Evolutionary conservation across 2,329 filamentous ascomycete species (phyloP).

Genomic region (Xylariales sp.): DNA sequence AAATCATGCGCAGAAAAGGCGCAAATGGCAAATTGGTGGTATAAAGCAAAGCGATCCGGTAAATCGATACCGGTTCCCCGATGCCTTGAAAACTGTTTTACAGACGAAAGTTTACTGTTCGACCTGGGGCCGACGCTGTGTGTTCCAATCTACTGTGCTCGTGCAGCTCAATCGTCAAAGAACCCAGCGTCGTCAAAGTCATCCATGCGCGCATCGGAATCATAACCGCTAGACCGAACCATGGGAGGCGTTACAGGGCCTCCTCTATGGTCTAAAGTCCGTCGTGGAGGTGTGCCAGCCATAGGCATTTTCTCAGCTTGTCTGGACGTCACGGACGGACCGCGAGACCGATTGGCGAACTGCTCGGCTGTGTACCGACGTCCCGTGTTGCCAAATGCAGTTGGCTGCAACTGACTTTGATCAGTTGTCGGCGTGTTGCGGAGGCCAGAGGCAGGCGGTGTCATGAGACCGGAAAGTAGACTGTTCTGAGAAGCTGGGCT

Average conservation of each 20-base stretch:
- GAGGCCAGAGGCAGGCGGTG: constrained; percentile 74
- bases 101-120: no score
- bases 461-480: constrained; percentile 77
- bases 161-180: constrained; percentile 41
- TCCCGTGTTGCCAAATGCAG: constrained; percentile 57
- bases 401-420: constrained; percentile 44
- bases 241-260: constrained; percentile 55
- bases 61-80: background rate
- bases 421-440: constrained; percentile 53
- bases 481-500: constrained; percentile 47
- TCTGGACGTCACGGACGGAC: constrained; percentile 27
- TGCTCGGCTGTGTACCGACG: constrained; percentile 52
- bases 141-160: background rate
- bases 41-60: background rate
- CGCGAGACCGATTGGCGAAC: constrained; percentile 33
- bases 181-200: constrained; percentile 58
- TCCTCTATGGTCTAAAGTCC: constrained; percentile 26
- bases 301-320: constrained; percentile 36
- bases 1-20: constrained; percentile 16
- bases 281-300: constrained; percentile 38
- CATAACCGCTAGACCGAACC: constrained; percentile 55
- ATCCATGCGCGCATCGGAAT: constrained; percentile 52
- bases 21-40: constrained; percentile 13
- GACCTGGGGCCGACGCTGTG: background rate
- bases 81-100: no score